phyloP scores from a whole-genome alignment of 257 asterid species.

The Solanum ahanhuiri region DNA sequence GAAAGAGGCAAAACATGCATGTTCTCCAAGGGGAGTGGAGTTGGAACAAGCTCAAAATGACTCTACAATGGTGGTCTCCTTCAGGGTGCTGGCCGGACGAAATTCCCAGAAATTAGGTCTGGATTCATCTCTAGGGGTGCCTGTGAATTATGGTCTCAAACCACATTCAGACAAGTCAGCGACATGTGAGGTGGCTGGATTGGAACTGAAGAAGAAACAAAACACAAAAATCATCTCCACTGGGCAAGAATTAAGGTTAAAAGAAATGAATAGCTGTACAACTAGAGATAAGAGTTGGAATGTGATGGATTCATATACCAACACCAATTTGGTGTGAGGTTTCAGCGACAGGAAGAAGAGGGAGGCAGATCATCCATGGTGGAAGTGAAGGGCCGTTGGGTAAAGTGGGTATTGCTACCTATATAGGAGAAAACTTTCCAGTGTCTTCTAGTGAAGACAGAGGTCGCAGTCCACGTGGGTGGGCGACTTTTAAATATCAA shows the following conservation, averaged over 20 bases:
- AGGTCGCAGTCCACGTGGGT: neutral
- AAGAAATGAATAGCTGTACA: neutral
- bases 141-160: neutral
- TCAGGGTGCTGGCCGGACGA: neutral
- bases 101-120: neutral
- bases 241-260: neutral
- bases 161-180: neutral
- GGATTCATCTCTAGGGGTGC: neutral
- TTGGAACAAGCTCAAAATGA: neutral
- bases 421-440: neutral
- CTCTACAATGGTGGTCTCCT: neutral
- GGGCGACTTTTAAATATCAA: neutral
- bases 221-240: neutral
- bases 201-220: neutral
- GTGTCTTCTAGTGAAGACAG: neutral
- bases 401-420: neutral
- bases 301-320: neutral
- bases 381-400: neutral
- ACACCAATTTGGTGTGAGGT: neutral
- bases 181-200: neutral
- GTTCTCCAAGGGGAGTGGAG: neutral
- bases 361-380: neutral
- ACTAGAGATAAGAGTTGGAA: neutral
- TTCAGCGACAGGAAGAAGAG: neutral
- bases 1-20: neutral